Conservation (phyloP, 2,329 filamentous ascomycete genomes). For the Diplodia mutila region DNA sequence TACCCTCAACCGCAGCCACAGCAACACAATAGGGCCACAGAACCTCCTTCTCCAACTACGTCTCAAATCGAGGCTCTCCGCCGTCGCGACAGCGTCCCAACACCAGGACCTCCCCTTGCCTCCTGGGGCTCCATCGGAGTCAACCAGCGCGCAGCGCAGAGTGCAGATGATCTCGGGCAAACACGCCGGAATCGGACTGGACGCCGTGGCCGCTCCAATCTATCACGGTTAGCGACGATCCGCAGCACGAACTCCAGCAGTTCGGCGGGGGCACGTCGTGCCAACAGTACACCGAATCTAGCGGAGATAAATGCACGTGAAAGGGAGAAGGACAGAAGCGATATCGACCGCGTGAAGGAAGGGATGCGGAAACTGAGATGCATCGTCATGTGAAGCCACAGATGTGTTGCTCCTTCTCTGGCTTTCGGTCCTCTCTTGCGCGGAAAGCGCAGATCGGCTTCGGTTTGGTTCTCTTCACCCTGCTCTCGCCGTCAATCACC, state of each 20-base stretch:
- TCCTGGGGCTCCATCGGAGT: background rate
- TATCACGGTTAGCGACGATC: slow-evolving; percentile 11
- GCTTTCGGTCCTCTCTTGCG: background rate
- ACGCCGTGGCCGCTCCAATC: background rate
- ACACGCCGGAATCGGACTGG: background rate
- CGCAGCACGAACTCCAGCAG: slow-evolving; percentile 8
- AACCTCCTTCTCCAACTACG: background rate
- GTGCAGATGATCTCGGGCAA: slow-evolving; percentile 12
- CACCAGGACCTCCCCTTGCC: background rate
- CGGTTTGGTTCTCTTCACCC: background rate
- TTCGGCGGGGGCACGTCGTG: background rate
- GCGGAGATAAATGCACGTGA: slow-evolving; percentile 2
- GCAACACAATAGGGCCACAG: background rate
- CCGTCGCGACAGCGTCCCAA: slow-evolving; percentile 16
- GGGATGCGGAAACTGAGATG: slow-evolving; percentile 10
- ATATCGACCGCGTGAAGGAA: slow-evolving; percentile 6
- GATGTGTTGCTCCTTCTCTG: background rate
- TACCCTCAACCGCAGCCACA: background rate
- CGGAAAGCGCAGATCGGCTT: background rate
- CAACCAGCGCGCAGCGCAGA: slow-evolving; percentile 18
- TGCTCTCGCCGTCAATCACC: background rate
- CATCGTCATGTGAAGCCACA: slow-evolving; percentile 3
- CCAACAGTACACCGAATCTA: background rate
- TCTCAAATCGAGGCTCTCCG: background rate
- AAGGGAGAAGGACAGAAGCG: background rate